phyloP scores from a whole-genome alignment of 2,329 filamentous ascomycete species.

The Myriosclerotinia duriaeana region DNA sequence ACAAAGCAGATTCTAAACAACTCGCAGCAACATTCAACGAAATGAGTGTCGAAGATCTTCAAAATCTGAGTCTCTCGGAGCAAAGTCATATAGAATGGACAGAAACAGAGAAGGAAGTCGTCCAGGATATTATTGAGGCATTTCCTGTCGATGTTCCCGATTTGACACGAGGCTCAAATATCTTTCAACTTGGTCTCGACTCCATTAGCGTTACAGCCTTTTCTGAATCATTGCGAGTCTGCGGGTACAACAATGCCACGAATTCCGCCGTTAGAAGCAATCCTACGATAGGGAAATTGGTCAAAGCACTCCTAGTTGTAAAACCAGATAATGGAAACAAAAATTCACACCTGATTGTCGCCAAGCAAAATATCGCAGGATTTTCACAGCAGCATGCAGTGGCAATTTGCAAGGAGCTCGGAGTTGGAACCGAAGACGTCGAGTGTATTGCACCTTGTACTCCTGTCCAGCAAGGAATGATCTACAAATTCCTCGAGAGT shows the following conservation, averaged over 20 bases:
- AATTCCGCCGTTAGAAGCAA: conserved; percentile 68
- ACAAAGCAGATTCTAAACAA: conserved; percentile 77
- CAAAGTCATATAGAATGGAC: conserved; percentile 39
- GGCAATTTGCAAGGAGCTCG: conserved; percentile 49
- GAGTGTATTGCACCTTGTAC: conserved; percentile 81
- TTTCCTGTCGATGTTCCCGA: conserved; percentile 42
- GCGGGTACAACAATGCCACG: conserved; percentile 59
- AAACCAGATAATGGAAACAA: conserved; percentile 24
- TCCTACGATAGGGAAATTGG: conserved; percentile 51
- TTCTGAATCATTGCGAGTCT: conserved; percentile 59
- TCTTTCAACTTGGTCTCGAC: conserved; percentile 85
- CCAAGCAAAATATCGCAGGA: conserved; percentile 42
- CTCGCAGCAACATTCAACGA: conserved; percentile 65
- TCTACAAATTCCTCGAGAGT: conserved; percentile 65
- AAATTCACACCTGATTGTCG: conserved; percentile 40
- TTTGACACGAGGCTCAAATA: conserved; percentile 57
- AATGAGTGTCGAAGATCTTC: conserved; percentile 58
- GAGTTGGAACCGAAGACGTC: conserved; percentile 53
- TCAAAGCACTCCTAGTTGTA: conserved; percentile 34
- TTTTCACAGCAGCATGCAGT: conserved; percentile 42
- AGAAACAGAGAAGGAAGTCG: conserved; percentile 49
- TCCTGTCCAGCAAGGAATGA: conserved; percentile 81
- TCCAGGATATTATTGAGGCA: conserved; percentile 50
- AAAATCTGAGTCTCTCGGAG: conserved; percentile 50
- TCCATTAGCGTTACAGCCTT: conserved; percentile 81